Evolutionary conservation across 2,329 filamentous ascomycete species (phyloP).

Genomic region (Chrysoporthe cubensis): DNA sequence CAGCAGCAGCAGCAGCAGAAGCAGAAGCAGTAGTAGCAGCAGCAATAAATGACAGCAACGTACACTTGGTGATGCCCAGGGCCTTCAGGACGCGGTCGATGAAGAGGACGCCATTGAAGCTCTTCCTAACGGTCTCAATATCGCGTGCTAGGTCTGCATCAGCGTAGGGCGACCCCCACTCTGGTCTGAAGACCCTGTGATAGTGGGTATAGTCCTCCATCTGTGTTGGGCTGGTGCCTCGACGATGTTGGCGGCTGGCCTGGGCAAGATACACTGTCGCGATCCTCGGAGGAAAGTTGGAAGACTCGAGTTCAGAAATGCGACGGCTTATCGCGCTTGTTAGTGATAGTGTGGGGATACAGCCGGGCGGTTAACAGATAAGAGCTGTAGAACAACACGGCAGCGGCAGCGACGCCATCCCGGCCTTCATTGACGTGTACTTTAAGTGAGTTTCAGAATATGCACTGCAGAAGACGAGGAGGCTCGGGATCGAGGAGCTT

Average conservation of each 20-base stretch:
- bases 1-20: neutral
- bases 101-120: slow-evolving; percentile 72
- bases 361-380: neutral
- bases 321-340: neutral
- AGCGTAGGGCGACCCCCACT: slow-evolving; percentile 65
- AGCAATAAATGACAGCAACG: slow-evolving; percentile 13
- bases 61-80: slow-evolving; percentile 72
- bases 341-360: neutral
- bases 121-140: slow-evolving; percentile 69
- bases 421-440: too few species aligned
- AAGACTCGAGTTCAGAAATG: neutral
- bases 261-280: neutral
- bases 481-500: too few species aligned
- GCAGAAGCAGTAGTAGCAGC: neutral
- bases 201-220: slow-evolving; percentile 72
- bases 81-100: slow-evolving; percentile 77
- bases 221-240: slow-evolving; percentile 18
- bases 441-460: too few species aligned
- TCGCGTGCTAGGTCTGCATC: slow-evolving; percentile 58
- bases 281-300: neutral
- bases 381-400: neutral
- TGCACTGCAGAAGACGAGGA: too few species aligned
- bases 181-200: slow-evolving; percentile 67
- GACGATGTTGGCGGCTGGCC: neutral
- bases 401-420: too few species aligned